Base-by-base conservation (phyloP, 176 grass and related monocot genomes). In the Tuctoria greenei region DNA sequence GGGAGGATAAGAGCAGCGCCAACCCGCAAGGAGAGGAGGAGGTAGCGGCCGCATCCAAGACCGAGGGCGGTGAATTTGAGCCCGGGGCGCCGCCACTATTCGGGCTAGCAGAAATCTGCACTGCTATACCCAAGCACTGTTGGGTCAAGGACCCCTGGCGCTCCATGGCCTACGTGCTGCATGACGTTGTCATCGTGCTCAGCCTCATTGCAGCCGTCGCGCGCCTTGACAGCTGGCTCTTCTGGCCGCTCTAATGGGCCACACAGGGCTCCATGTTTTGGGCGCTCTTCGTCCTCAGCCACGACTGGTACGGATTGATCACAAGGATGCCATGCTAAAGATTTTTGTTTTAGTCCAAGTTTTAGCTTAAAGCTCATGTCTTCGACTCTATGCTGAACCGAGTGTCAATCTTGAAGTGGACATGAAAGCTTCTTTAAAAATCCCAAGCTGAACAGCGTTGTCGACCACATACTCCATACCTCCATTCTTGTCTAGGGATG, bases 211-310 rank as follows among this genome's bases (percentile, higher is more conserved):
- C 93, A 1, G 88, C 86, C 43, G 93, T 90, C 6, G 86, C 90
- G 50, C 79, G 82, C 59, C 1, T 83, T 61, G 87, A 97, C 68
- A 91, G 81, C 86, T 97, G 90, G 93, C 51, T 93, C 60, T 83
- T 97, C 51, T 97, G 93, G 93, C 93, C 93, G 34, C 85, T 97
- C 68, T 97, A 97, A 78, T 97, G 93, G 93, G 81, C 87, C 67
- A 88, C 93, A 20, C 93, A 97, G 82, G 93, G 93, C 8, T 93
- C 93, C 74, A 91, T 97, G 93, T 97, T 97, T 79, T 97, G 93
- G 93, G 93, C 90, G 55, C 83, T 97, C 69, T 97, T 97, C 83
- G 93, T 97, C 80, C 90, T 97, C 27, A 90, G 93, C 9, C 93
- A 97, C 41, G 93, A 97, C 84, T 97, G 93, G 93, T 97, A 86